Evolutionary conservation across 169 alveolate genomes (phyloP).

Genomic region (Hepatocystis sp.): DNA sequence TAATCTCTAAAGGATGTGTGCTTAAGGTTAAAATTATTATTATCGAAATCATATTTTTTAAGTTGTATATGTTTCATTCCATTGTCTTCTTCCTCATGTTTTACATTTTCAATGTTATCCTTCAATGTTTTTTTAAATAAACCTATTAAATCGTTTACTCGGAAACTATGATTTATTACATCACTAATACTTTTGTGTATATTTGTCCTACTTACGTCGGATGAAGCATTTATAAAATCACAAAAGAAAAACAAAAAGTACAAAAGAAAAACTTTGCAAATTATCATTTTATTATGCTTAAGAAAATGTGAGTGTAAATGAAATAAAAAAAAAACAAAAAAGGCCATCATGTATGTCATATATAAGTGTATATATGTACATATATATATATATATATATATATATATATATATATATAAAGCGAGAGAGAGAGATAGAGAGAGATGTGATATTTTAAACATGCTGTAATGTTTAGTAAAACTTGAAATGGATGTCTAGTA

Average conservation of each 20-base stretch:
- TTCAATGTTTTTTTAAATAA: conserved; percentile 59
- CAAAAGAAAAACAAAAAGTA: conserved; percentile 8
- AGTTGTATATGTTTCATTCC: conserved; percentile 38
- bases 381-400: not conserved
- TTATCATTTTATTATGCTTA: conserved; percentile 13
- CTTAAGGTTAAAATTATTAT: conserved; percentile 21
- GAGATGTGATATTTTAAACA: too few relatives aligned
- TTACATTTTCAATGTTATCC: conserved; percentile 46
- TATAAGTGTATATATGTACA: too few relatives aligned
- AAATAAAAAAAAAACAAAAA: conserved; percentile 1
- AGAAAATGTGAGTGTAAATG: not conserved
- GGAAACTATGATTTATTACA: conserved; percentile 34
- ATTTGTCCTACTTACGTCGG: conserved; percentile 2
- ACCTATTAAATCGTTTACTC: conserved; percentile 51
- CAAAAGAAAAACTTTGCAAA: not conserved
- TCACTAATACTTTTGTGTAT: conserved; percentile 49
- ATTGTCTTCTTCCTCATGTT: conserved; percentile 50
- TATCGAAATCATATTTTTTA: conserved; percentile 22
- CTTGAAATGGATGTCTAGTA: too few relatives aligned
- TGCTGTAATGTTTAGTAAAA: too few relatives aligned
- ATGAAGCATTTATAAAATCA: conserved; percentile 12
- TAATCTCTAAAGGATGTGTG: conserved; percentile 50
- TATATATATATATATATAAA: too few relatives aligned
- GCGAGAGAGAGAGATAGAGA: too few relatives aligned
- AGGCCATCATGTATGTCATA: not conserved